Percentiles rank a stretch among this genome's conserved stretches.
These are phyloP conservation scores for Scheffersomyces quercinus DNA, from an alignment of 1,139 yeast species.

Conservation along the genomic window DNA sequence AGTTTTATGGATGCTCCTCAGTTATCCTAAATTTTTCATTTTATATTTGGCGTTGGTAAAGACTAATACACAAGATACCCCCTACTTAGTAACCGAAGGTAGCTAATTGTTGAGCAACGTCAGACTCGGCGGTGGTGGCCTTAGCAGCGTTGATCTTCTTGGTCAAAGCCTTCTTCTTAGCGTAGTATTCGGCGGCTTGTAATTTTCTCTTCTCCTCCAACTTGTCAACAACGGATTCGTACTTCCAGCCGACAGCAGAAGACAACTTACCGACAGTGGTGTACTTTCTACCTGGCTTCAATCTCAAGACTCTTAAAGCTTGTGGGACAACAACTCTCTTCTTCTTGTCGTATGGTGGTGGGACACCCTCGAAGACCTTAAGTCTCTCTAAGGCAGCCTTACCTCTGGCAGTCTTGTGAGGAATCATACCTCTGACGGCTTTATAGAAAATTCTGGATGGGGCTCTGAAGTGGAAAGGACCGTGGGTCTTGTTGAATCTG, in stretches of 20 bases:
- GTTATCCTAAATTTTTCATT: too few relatives aligned
- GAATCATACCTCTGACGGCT: constrained; percentile 99
- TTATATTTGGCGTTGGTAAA: too few relatives aligned
- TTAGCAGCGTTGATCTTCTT: constrained; percentile 88
- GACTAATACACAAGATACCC: not conserved
- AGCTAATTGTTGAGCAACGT: constrained; percentile 74
- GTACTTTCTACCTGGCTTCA: constrained; percentile 99
- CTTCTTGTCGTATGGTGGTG: constrained; percentile 99
- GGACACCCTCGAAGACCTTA: constrained; percentile 99
- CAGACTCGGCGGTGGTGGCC: constrained; percentile 75
- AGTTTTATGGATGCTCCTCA: too few relatives aligned
- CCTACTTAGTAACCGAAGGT: constrained; percentile 70
- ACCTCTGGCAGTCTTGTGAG: constrained; percentile 99
- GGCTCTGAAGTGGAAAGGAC: constrained; percentile 99
- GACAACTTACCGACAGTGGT: constrained; percentile 97
- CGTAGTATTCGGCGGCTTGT: constrained; percentile 98
- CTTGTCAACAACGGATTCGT: constrained; percentile 96
- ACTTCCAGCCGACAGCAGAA: constrained; percentile 99
- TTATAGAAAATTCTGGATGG: constrained; percentile 99
- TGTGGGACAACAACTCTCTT: constrained; percentile 99
- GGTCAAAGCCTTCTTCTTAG: constrained; percentile 95
- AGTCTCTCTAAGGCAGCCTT: constrained; percentile 99
- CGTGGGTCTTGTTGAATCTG: constrained; percentile 97
- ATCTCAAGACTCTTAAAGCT: constrained; percentile 98
- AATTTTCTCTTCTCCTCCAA: constrained; percentile 99